Base-by-base conservation (phyloP, 2,329 filamentous ascomycete genomes). In the Sclerotinia spermophila region DNA sequence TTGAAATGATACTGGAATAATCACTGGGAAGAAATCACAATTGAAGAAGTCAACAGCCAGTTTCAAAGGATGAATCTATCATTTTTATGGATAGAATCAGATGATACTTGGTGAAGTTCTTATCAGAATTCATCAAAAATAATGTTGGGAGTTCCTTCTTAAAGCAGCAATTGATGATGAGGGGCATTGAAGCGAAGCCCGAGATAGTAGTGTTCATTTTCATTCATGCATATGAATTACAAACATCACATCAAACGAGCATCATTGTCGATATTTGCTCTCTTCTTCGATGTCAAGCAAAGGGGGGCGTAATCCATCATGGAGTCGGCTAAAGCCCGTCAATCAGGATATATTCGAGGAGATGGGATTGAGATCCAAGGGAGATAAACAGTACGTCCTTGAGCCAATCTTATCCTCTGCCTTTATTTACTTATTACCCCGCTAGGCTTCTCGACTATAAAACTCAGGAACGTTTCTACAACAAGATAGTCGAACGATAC, bases 321-420 rank as follows among this genome's bases (percentile, higher is more conserved):
- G 90, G 89, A 87, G 86, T 72, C 86, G 92, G 73, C 83, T 96
- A 74, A 94, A 91, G 80, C 90, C 92, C 19, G 86, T 90, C 72
- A 87, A 90, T 59, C 83, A 89, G 71, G 94, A 97, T 80, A 88
- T 92, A 21, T 84, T 98, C 40, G 92, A 96, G 76, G 86, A 85
- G 72, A 91, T 96, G 75, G 94, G 95, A 2, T 85, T 97, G 74
- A 93, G 93, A 6, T 97, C 94, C 2, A 97, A 97, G 79, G 95
- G 95, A 67, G 95, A 98, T 80, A 92, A 86, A 62, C 90, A 92
- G 94, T 95, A 84, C 67, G 71, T 72, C 33, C 68, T 53, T 33
- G 35, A 38, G 19, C 27, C 48, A 53, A 27, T 53, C 38, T 33
- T 33, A 30, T 55, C 38, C 5, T 15, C 45, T 33, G 33, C 27